These are phyloP conservation scores for Hypoxylon fragiforme DNA, from an alignment of 495 filamentous ascomycete genomes.

Conservation along the genomic window DNA sequence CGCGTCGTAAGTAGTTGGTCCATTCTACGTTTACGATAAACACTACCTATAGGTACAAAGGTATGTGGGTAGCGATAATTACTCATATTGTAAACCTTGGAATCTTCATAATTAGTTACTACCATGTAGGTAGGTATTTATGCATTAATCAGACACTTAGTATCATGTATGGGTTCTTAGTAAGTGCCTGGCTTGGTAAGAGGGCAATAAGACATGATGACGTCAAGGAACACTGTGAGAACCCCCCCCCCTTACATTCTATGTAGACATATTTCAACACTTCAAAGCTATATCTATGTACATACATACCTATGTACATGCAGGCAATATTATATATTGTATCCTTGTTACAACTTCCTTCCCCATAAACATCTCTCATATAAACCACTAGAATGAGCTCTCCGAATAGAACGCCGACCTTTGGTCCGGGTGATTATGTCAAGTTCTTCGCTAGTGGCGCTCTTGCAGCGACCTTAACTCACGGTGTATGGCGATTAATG, in stretches of 20 bases:
- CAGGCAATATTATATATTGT: too few relatives aligned
- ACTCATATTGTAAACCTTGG: too few relatives aligned
- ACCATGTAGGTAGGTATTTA: background rate
- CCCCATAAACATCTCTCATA: background rate
- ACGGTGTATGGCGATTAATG: conserved; percentile 63
- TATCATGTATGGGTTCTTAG: too few relatives aligned
- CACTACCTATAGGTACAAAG: background rate
- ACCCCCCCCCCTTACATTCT: too few relatives aligned
- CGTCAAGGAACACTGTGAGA: background rate
- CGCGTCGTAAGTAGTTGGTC: too few relatives aligned
- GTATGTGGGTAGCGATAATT: too few relatives aligned
- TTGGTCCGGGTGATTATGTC: conserved; percentile 50
- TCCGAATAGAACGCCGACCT: conserved; percentile 30
- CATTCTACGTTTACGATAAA: too few relatives aligned
- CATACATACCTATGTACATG: background rate
- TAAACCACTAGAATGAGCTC: conserved; percentile 14
- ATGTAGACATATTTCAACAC: too few relatives aligned
- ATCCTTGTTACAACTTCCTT: background rate
- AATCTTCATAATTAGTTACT: too few relatives aligned
- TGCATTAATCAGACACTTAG: background rate
- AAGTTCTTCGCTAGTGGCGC: conserved; percentile 84
- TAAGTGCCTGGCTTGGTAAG: background rate
- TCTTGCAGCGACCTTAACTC: conserved; percentile 81
- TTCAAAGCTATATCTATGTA: background rate
- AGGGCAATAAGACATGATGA: background rate